Evolutionary conservation across 2,329 filamentous ascomycete genomes (phyloP), one percentile per base, ranked within the genome.

Genomic region (Pseudophaeomoniella oleicola): DNA sequence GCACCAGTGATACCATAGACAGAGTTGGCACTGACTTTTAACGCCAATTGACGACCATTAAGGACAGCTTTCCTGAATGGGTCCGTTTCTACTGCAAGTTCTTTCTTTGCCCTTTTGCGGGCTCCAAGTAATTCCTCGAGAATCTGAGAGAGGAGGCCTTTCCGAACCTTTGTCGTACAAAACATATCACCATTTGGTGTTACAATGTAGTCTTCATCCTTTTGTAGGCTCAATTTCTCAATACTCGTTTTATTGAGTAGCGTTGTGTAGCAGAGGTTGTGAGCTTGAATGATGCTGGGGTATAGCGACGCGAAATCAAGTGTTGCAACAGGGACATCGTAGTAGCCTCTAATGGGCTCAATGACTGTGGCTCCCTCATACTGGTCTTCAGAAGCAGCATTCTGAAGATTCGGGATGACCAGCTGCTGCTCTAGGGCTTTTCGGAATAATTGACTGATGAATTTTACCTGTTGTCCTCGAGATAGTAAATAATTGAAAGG

Each of bases 231-330:
- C 29, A 90, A 72, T 41, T 78, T 81, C 41, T 92, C 82, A 3
- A 93, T 71, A 1, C 72, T 77, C 17, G 64, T 72, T 56, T 84
- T 85, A 54, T 82, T 87, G 30, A 96, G 63, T 19, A 96, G 66
- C 0, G 90, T 98, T 0, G 90, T 98, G 56, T 98, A 98, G 59
- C 90, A 98, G 15, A 98, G 73, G 48, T 98, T 98, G 62, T 98
- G 90, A 1, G 90, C 90, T 61, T 96, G 88, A 57, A 98, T 98
- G 53, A 98, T 98, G 64, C 87, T 94, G 15, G 90, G 90, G 50
- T 98, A 98, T 44, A 98, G 78, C 19, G 90, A 96, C 4, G 90
- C 90, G 49, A 98, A 98, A 84, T 98, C 90, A 31, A 98, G 78
- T 0, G 90, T 98, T 1, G 90, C 90, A 44, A 98, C 81, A 2